These are phyloP conservation scores for Curvularia spicifera DNA, from an alignment of 2,329 filamentous ascomycete genomes.

Conservation along the genomic window DNA sequence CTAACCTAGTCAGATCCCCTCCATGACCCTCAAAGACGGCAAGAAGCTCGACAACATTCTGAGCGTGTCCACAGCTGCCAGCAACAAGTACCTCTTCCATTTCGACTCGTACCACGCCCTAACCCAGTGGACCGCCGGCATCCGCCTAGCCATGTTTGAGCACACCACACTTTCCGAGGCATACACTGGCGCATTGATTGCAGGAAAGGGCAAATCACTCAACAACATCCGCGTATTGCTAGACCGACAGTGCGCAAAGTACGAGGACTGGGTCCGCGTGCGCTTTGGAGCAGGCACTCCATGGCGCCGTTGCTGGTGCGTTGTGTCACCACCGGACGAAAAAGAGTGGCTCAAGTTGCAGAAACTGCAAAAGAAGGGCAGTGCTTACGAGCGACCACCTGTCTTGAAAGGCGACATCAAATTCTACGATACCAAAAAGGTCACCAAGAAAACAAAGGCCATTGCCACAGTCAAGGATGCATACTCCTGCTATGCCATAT, in stretches of 20 bases:
- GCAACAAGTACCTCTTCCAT: constrained; percentile 93
- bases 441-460: constrained; percentile 87
- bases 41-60: constrained; percentile 92
- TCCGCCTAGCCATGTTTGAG: constrained; percentile 92
- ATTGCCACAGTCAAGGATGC: constrained; percentile 92
- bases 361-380: constrained; percentile 82
- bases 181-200: constrained; percentile 94
- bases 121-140: constrained; percentile 94
- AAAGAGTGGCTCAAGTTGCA: constrained; percentile 86
- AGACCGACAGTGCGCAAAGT: constrained; percentile 75
- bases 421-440: constrained; percentile 90
- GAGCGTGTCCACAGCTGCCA: constrained; percentile 92
- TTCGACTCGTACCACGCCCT: constrained; percentile 95
- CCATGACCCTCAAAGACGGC: constrained; percentile 83
- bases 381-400: constrained; percentile 77
- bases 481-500: constrained; percentile 92
- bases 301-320: constrained; percentile 97
- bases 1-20: constrained; percentile 59
- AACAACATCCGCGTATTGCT: constrained; percentile 93
- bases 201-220: constrained; percentile 85
- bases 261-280: constrained; percentile 93
- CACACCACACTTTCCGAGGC: constrained; percentile 92
- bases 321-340: constrained; percentile 89
- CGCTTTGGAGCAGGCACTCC: constrained; percentile 94
- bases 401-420: constrained; percentile 88